Base-by-base conservation (phyloP, 495 filamentous ascomycete species). In the Diplogelasinospora grovesii region DNA sequence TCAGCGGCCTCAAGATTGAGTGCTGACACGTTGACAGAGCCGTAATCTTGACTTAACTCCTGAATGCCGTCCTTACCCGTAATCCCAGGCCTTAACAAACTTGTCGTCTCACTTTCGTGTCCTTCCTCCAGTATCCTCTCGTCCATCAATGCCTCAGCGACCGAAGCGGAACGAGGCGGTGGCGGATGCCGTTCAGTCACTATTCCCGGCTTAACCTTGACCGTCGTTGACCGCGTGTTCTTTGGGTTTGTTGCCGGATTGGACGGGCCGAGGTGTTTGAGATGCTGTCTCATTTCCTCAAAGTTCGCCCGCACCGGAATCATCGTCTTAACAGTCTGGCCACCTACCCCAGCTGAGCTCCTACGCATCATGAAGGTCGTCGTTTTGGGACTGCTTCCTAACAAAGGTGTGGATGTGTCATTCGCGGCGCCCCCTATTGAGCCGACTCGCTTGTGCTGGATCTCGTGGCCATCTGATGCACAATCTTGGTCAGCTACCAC, bases 261-360 rank as follows among this genome's bases (percentile, higher is more conserved):
- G 2, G 87, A 93, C 0, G 92, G 92, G 0, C 93, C 92, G 2
- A 98, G 78, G 51, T 92, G 84, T 52, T 86, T 92, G 8, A 96
- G 68, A 45, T 95, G 89, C 48, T 89, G 78, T 33, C 74, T 75
- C 41, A 95, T 77, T 34, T 95, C 86, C 36, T 71, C 65, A 13
- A 74, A 54, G 31, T 74, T 79, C 2, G 70, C 68, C 21, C 68
- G 65, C 22, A 73, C 63, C 9, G 63, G 65, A 20, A 72, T 59
- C 4, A 61, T 54, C 8, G 56, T 56, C 5, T 54, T 57, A 6
- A 60, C 23, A n/a, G 53, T 45, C 36, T 59, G 66, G 25, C 63
- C 69, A 34, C 68, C 72, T 8, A 57, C 53, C 29, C 73, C 60
- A 59, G 68, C 43, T 42, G 77, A 64, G 58, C 65, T 67, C 66